Base-by-base conservation (phyloP, 495 filamentous ascomycete species). In the Bacidia rubella region DNA sequence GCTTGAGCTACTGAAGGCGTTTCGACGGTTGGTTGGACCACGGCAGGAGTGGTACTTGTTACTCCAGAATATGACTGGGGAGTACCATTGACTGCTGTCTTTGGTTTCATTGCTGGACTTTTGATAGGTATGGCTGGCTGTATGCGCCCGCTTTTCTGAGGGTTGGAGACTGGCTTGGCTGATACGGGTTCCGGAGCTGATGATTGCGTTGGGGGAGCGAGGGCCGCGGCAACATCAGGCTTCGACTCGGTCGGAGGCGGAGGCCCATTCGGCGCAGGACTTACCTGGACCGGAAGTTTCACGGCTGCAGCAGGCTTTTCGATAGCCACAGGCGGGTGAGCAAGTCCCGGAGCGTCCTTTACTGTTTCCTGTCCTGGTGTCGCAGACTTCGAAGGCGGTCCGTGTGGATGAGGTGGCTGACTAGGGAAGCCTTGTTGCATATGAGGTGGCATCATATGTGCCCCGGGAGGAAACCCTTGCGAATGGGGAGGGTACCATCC, bases 401-500 rank as follows among this genome's bases (percentile, higher is more conserved):
- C 60, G 45, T 55, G 63, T 29, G 54, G 64, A n/a, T 46, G 55
- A 39, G 58, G 70, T 24, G 68, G 73, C 49, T 70, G 72, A 35
- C 68, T 70, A 26, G 70, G 69, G 26, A 74, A 74, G 38, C 76
- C 74, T 50, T 72, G 69, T 38, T 73, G 75, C 60, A 74, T 67
- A 26, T 75, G 73, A 35, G 66, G 67, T 49, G 65, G 63, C 38
- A 58, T 70, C 54, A 74, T 75, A 41, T 80, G 83, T 12, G 64
- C 60, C 35, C 65, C 71, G 38, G 74, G 77, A 38, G 79, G 82
- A 60, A 89, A 95, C 9, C 81, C 82, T 64, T 89, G 87, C n/a
- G 80, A 82, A 11, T 86, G 80, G 24, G 77, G 83, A 62, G 80
- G 82, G 66, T 79, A 88, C 87, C 87, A 94, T 44, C 80, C 83